phyloP scores from a whole-genome alignment of 2,329 filamentous ascomycete genomes.

The Pseudogymnoascus sp. region DNA sequence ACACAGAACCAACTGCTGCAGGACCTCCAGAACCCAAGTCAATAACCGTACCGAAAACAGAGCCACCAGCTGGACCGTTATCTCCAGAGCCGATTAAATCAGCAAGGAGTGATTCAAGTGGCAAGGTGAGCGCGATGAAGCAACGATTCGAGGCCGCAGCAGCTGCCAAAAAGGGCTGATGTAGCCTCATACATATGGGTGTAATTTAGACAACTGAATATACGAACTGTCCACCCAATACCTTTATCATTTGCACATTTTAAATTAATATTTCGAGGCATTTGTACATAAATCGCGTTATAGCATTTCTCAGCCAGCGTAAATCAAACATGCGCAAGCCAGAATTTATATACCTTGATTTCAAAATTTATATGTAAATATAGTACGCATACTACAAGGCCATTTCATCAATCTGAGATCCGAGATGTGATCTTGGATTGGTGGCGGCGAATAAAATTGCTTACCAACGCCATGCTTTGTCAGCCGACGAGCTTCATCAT shows the following conservation, averaged over 20 bases:
- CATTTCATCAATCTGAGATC: not conserved
- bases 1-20: not conserved
- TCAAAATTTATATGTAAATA: not conserved
- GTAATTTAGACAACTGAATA: constrained; percentile 2
- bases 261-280: not conserved
- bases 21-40: not conserved
- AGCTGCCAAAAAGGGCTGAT: not conserved
- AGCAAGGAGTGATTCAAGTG: not conserved
- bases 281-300: not conserved
- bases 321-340: not conserved
- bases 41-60: not conserved
- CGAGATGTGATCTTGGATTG: not conserved
- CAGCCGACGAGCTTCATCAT: not conserved
- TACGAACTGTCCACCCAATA: not conserved
- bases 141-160: not conserved
- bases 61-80: not conserved
- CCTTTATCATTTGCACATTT: not conserved
- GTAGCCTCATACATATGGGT: not conserved
- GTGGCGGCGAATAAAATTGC: not conserved
- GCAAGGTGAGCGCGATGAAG: constrained; percentile 1
- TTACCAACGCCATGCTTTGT: not conserved
- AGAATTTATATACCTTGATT: not conserved
- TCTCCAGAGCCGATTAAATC: not conserved
- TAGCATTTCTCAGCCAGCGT: not conserved
- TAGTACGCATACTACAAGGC: not conserved